Percentiles rank a stretch among this genome's conserved stretches.
These are phyloP conservation scores for Tephrocybe sp. DNA, from an alignment of 768 basidiomycete genomes.

Conservation along the genomic window DNA sequence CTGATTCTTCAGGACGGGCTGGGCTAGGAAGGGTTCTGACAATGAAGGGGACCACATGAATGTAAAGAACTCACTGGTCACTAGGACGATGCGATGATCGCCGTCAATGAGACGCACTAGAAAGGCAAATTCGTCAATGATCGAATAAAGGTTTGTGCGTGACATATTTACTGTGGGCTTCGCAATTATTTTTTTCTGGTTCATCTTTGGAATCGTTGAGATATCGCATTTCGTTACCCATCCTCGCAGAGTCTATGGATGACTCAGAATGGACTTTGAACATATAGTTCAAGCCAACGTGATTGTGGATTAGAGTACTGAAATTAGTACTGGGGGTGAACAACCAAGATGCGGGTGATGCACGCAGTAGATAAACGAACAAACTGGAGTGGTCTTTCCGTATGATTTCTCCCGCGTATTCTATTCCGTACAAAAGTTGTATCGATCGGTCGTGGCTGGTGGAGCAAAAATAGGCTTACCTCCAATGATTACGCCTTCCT, in stretches of 20 bases:
- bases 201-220: conserved; percentile 19
- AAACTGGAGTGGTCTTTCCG: neutral
- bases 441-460: neutral
- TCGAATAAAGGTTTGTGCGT: neutral
- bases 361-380: conserved; percentile 5
- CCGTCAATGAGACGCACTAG: conserved; percentile 19
- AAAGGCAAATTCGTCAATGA: neutral
- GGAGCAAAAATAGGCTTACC: conserved; percentile 15
- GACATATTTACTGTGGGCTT: conserved; percentile 11
- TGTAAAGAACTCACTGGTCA: conserved; percentile 17
- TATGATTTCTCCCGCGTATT: conserved; percentile 38
- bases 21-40: conserved; percentile 6
- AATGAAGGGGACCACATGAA: neutral
- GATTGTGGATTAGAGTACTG: conserved; percentile 8
- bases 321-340: neutral
- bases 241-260: conserved; percentile 17
- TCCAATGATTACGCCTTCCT: conserved; percentile 19
- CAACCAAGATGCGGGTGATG: neutral
- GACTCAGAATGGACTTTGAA: conserved; percentile 11
- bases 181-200: conserved; percentile 17
- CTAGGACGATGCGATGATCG: conserved; percentile 20
- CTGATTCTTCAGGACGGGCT: conserved; percentile 9
- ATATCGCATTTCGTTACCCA: conserved; percentile 25
- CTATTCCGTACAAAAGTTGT: too few relatives aligned
- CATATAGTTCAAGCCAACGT: conserved; percentile 13